Evolutionary conservation across 805 yeast genomes (phyloP), one percentile per base, ranked within the genome.

Genomic region (Candida montana): DNA sequence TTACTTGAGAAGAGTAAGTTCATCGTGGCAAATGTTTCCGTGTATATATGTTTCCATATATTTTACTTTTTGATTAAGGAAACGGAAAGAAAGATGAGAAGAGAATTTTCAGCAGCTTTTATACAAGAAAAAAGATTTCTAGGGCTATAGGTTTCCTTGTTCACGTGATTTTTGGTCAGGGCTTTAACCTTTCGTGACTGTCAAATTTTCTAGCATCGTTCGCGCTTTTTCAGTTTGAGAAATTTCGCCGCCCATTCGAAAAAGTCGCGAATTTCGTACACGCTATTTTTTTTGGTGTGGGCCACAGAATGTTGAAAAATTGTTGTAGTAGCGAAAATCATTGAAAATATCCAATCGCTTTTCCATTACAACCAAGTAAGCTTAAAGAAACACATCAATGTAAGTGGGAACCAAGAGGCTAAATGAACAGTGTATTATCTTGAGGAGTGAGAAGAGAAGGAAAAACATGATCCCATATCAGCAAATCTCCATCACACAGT

Each of bases 11-110:
- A 46, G 37, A 43, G 53, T 54, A 44, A 52, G 36, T 40, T 52
- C 61, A 57, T 49, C 61, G 61, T 57, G 61, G 61, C 61, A 57
- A 55, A 53, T 55, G 58, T 45, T 53, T 55, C 61, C 60, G 49
- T 46, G 35, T 33, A 40, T 41, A 44, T 31, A 35, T 55, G 58
- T 45, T 53, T 55, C 61, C 60, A 50, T 36, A 40, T 41, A 44
- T 31, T 31, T 47, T 52, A 54, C 60, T 57, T 57, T 57, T 57
- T 57, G 61, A 57, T 57, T 57, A 29, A 30, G 42, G 61, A 51
- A 51, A 45, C 43, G 51, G 47, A 35, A 44, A 20, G 24, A 23
- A 30, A 30, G 28, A 17, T 16, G 13, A 23, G 32, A 32, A 26
- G 19, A 15, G 12, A 36, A 23, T 10, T 11, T 21, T 19, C 10